A percentile compares a stretch with the other conserved stretches of the same genome.
phyloP scores from a whole-genome alignment of 805 yeast species.

The Clavispora fructus region DNA sequence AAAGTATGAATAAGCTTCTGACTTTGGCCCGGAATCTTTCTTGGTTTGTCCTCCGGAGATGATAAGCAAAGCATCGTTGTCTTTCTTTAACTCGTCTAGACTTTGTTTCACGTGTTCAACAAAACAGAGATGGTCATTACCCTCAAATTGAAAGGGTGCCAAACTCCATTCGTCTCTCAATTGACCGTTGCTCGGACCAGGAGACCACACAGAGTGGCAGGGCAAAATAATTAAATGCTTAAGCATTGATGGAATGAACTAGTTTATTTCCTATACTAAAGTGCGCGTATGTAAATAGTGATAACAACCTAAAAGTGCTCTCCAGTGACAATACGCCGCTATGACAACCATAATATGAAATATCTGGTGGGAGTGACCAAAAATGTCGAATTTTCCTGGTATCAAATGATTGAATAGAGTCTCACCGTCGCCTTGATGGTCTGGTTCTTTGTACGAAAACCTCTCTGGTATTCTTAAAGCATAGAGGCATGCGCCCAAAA shows the following conservation, averaged over 20 bases:
- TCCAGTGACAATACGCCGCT: conserved; percentile 72
- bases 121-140: conserved; percentile 63
- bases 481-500: conserved; percentile 73
- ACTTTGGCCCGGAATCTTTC: conserved; percentile 43
- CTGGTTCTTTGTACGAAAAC: conserved; percentile 25
- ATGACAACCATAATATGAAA: conserved; percentile 74
- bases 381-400: conserved; percentile 47
- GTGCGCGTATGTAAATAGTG: conserved; percentile 36
- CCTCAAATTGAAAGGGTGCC: conserved; percentile 64
- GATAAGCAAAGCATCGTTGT: conserved; percentile 33
- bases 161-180: conserved; percentile 55
- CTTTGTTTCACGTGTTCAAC: conserved; percentile 53
- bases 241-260: neutral
- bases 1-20: conserved; percentile 59
- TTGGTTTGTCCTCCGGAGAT: conserved; percentile 74
- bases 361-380: conserved; percentile 82
- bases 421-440: conserved; percentile 4
- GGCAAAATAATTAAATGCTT: conserved; percentile 31
- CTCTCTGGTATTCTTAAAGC: conserved; percentile 79
- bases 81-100: conserved; percentile 27
- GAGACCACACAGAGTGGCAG: conserved; percentile 59
- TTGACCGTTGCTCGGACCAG: conserved; percentile 39
- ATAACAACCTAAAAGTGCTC: conserved; percentile 45
- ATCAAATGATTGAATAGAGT: conserved; percentile 8
- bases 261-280: neutral